Base-by-base conservation (phyloP, 1,139 yeast genomes). In the Candida sanyaensis region DNA sequence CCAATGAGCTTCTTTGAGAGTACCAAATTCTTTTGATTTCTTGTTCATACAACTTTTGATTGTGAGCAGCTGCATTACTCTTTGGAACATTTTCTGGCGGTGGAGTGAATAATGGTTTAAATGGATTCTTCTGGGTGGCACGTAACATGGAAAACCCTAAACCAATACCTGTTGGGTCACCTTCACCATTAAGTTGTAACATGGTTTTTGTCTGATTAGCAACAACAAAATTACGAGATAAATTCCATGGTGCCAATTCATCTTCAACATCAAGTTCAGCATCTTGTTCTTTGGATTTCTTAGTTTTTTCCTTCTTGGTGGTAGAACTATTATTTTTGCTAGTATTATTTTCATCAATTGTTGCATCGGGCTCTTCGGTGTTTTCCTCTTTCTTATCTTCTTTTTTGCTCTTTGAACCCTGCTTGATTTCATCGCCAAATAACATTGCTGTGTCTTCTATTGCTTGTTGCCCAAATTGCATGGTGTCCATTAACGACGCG, bases 181-280 rank as follows among this genome's bases (percentile, higher is more conserved):
- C 99, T 51, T 87, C 95, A n/a, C 97, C 97, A 61, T 90, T 91
- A 37, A 95, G 80, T 61, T 92, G 97, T 42, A 95, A 76, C 98
- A 93, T 93, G 1, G 97, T 95, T 60, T 96, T 92, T 48, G 97
- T 95, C 62, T 92, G 98, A 31, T 96, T 92, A 6, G 99, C 96
- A 62, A 85, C 88, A 50, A 92, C 83, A 61, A 95, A 95, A 64
- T 93, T 95, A 52, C 92, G 78, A 0, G 97, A 85, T 17, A 88
- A 77, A 63, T 88, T 91, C 99, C 99, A 95, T 0, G 97, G 95
- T 0, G 97, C 86, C 44, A 90, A 70, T 60, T 90, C 96, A 57
- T 91, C 97, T 58, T 90, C 93, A 41, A 89, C 70, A 43, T 87
- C 77, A 41, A 71, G 71, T 48, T 73, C 78, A 1, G 65, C 63